Evolutionary conservation across 345 rosid species (phyloP), one percentile per base, ranked within the genome.

Genomic region (Salix udensis): DNA sequence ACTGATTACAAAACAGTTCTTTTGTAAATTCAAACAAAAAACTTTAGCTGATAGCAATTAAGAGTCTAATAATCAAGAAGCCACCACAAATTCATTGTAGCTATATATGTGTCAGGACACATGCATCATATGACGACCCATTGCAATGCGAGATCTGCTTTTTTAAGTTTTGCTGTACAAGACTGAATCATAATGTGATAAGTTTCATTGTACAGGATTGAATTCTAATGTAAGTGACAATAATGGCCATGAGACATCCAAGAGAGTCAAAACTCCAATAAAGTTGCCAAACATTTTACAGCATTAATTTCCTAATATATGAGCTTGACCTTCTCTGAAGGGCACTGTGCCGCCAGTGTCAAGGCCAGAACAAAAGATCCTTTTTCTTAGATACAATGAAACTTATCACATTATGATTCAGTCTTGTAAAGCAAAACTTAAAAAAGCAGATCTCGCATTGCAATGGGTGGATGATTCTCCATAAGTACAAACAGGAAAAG

Each of bases 1-100:
- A 55, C 24, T 7, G 2, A 77, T 18, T 31, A 36, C 7, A 67
- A 14, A 31, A 60, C 46, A 3, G 55, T 18, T 44, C 44, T 18
- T 8, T 24, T 19, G n/a, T 62, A 30, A n/a, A 67, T 40, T 18
- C 65, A 21, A 40, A 71, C 31, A 37, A n/a, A 46, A 50, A 74
- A 36, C 36, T 6, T 28, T 44, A 73, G 66, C 48, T 31, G 39
- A 77, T 60, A 82, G 39, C 48, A 46, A 40, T 48, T 64, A 36
- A 74, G 7, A 19, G 14, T 66, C 68, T 30, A 16, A 46, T 62
- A 36, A 77, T 77, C 71, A 78, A 69, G 68, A 24, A 78, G 37
- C 52, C 28, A 61, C 30, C 5, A 60, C 2, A 12, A 36, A 48
- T 74, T 37, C 74, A 10, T 19, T 65, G 34, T 28, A 62, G 31